Percentiles rank a stretch among this genome's conserved stretches.
phyloP scores from a whole-genome alignment of 1,284 basidiomycete genomes.

The Laetiporus sulphureus region DNA sequence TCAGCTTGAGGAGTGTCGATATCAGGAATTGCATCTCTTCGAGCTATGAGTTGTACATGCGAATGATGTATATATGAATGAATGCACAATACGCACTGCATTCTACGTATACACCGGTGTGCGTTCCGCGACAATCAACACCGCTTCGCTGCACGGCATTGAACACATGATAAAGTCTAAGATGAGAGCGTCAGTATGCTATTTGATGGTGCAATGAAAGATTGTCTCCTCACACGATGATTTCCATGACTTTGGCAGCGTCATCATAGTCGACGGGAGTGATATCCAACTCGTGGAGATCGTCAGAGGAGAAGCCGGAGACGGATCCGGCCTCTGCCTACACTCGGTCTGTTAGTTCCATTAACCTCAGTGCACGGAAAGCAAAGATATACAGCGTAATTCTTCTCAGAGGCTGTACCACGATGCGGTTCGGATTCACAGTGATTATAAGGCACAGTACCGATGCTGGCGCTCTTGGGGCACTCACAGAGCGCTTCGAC shows the following conservation, averaged over 20 bases:
- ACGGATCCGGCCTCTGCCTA: constrained; percentile 25
- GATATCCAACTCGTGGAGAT: constrained; percentile 28
- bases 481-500: constrained; percentile 8
- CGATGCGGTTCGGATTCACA: constrained; percentile 11
- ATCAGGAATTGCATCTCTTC: constrained; percentile 1
- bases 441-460: constrained; percentile 8
- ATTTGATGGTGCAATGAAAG: neutral
- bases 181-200: neutral
- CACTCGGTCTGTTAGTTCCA: neutral
- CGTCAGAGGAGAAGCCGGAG: constrained; percentile 22
- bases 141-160: constrained; percentile 24
- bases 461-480: constrained; percentile 8
- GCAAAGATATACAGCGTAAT: constrained; percentile 2
- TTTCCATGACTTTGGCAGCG: constrained; percentile 19
- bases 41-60: neutral
- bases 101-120: constrained; percentile 27
- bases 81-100: constrained; percentile 3
- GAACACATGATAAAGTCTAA: constrained; percentile 5
- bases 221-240: constrained; percentile 15
- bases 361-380: neutral
- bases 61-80: neutral
- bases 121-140: constrained; percentile 26
- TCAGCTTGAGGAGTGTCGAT: constrained; percentile 9
- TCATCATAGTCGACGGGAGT: constrained; percentile 19
- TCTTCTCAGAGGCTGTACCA: constrained; percentile 7